Percentiles rank a stretch among this genome's conserved stretches.
Conservation (phyloP, 495 filamentous ascomycete species). For the Talaromyces proteolyticus region DNA sequence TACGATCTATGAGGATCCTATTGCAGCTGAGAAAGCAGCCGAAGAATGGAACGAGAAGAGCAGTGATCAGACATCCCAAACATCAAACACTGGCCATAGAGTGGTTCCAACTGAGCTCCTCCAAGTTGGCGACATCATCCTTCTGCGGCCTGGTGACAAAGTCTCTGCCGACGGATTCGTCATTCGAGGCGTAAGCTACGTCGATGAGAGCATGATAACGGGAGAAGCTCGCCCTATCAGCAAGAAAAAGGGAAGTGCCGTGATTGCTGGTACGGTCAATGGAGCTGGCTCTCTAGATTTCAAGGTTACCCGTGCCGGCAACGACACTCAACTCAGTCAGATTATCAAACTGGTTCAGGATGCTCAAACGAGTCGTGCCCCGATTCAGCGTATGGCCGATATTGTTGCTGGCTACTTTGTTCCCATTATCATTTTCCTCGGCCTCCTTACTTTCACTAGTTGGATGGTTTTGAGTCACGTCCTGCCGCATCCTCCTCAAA, state of each 20-base stretch:
- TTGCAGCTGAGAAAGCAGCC: slow-evolving; percentile 83
- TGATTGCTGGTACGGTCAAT: slow-evolving; percentile 97
- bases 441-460: slow-evolving; percentile 74
- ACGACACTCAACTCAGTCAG: slow-evolving; percentile 94
- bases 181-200: slow-evolving; percentile 82
- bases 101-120: slow-evolving; percentile 91
- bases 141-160: slow-evolving; percentile 92
- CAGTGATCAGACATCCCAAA: slow-evolving; percentile 36
- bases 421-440: slow-evolving; percentile 78
- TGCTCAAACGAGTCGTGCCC: slow-evolving; percentile 89
- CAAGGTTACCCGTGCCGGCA: slow-evolving; percentile 84
- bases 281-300: slow-evolving; percentile 88
- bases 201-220: slow-evolving; percentile 98
- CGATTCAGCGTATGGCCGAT: slow-evolving; percentile 93
- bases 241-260: slow-evolving; percentile 69
- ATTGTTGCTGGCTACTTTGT: slow-evolving; percentile 92
- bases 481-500: slow-evolving; percentile 73
- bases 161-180: slow-evolving; percentile 90
- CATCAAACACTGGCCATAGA: slow-evolving; percentile 61
- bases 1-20: slow-evolving; percentile 95
- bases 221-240: slow-evolving; percentile 91
- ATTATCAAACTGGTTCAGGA: slow-evolving; percentile 97
- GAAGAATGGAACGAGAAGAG: slow-evolving; percentile 61
- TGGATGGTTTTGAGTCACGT: slow-evolving; percentile 97
- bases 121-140: slow-evolving; percentile 88